Percentiles rank a stretch among this genome's conserved stretches.
phyloP scores from a whole-genome alignment of 108 stramenopile species.

The Chaetoceros muelleri region DNA sequence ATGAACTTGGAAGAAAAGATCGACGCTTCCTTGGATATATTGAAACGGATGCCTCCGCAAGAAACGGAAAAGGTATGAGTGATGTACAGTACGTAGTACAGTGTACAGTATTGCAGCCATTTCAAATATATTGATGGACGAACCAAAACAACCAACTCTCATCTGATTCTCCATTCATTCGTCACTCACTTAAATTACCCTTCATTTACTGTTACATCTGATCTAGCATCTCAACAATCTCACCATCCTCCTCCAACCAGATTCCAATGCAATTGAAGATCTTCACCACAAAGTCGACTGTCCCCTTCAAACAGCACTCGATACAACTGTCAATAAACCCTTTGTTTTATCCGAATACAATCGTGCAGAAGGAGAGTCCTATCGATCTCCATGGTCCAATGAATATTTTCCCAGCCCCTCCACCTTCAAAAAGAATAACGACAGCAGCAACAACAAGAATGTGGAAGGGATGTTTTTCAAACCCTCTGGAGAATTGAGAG shows the following conservation, averaged over 20 bases:
- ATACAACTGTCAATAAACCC: slow-evolving; percentile 6
- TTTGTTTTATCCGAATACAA: slow-evolving; percentile 37
- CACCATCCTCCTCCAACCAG: background rate
- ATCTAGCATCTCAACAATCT: background rate
- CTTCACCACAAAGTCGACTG: background rate
- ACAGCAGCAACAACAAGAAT: background rate
- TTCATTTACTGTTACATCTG: too few species aligned
- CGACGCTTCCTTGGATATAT: slow-evolving; percentile 10
- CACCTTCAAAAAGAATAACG: background rate
- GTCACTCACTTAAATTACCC: too few species aligned
- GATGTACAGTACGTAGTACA: too few species aligned
- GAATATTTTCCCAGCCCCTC: slow-evolving; percentile 17
- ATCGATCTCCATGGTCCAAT: slow-evolving; percentile 56
- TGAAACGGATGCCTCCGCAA: slow-evolving; percentile 21
- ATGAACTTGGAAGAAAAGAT: too few species aligned
- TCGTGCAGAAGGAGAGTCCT: slow-evolving; percentile 21
- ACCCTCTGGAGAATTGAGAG: slow-evolving; percentile 21
- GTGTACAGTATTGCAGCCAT: too few species aligned
- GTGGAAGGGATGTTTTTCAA: slow-evolving; percentile 5
- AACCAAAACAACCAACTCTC: too few species aligned
- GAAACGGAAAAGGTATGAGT: slow-evolving; percentile 25
- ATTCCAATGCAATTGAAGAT: background rate
- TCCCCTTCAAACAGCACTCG: background rate
- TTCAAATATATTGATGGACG: too few species aligned
- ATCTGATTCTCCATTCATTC: too few species aligned